Conservation (phyloP, 495 filamentous ascomycete genomes). For the Cryomyces minteri region DNA sequence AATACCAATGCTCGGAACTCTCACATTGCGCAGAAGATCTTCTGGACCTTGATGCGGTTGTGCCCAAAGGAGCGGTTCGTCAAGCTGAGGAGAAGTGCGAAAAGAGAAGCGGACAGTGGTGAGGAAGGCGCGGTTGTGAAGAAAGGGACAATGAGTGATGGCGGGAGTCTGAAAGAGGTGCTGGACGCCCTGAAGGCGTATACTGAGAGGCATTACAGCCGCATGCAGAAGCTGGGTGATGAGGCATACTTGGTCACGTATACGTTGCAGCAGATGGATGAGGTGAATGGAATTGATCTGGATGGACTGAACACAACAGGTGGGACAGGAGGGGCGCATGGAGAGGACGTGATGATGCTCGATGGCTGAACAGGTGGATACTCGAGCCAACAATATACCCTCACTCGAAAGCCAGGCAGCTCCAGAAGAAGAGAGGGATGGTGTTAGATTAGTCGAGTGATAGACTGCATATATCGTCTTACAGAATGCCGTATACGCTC, state of each 20-base stretch:
- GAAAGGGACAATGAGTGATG: conserved; percentile 11
- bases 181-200: conserved; percentile 68
- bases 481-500: no score
- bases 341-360: neutral
- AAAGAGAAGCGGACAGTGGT: conserved; percentile 5
- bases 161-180: conserved; percentile 58
- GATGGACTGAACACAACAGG: conserved; percentile 9
- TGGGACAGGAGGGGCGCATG: conserved; percentile 8
- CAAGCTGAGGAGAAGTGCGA: conserved; percentile 30
- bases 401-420: no score
- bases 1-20: conserved; percentile 89
- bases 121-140: conserved; percentile 9
- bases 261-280: conserved; percentile 85
- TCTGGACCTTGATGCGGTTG: conserved; percentile 56
- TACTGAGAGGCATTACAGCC: conserved; percentile 76
- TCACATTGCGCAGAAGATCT: conserved; percentile 66
- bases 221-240: conserved; percentile 76
- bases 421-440: no score
- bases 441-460: no score
- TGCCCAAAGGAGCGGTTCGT: conserved; percentile 61
- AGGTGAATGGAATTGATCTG: conserved; percentile 31
- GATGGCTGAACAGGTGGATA: neutral
- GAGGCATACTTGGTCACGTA: conserved; percentile 91
- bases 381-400: no score
- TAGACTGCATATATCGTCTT: no score